A percentile compares a stretch with the other conserved stretches of the same genome.
phyloP scores from a whole-genome alignment of 1,284 basidiomycete species.

The Boletus calvinii region DNA sequence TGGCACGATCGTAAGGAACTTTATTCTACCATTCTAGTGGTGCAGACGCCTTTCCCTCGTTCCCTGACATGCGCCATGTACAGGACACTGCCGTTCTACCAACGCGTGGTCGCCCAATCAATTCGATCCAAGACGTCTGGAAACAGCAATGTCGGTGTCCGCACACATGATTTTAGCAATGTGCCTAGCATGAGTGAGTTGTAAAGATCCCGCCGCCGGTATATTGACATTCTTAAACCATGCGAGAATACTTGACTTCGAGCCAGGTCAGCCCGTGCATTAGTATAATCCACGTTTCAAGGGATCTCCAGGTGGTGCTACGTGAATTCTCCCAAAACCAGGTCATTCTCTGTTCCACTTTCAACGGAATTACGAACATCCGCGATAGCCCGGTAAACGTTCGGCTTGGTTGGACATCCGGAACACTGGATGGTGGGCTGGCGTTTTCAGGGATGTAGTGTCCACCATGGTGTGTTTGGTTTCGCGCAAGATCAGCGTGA shows the following conservation, averaged over 20 bases:
- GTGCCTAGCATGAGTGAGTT: neutral
- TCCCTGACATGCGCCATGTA: conserved; percentile 5
- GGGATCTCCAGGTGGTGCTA: neutral
- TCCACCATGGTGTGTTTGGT: conserved; percentile 10
- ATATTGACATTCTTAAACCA: neutral
- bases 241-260: neutral
- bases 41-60: neutral
- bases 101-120: conserved; percentile 1
- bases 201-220: neutral
- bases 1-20: neutral
- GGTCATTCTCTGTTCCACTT: neutral
- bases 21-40: neutral
- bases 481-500: neutral
- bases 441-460: conserved; percentile 10
- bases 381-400: neutral
- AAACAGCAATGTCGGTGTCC: neutral
- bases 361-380: neutral
- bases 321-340: neutral
- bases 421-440: conserved; percentile 31
- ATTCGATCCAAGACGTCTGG: neutral
- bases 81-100: conserved; percentile 2
- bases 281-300: neutral
- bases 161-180: neutral
- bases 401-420: conserved; percentile 8
- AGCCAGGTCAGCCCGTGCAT: neutral